A percentile compares a stretch with the other conserved stretches of the same genome.
Evolutionary conservation across 805 yeast genomes (phyloP).

Genomic region (Spathaspora arborariae): DNA sequence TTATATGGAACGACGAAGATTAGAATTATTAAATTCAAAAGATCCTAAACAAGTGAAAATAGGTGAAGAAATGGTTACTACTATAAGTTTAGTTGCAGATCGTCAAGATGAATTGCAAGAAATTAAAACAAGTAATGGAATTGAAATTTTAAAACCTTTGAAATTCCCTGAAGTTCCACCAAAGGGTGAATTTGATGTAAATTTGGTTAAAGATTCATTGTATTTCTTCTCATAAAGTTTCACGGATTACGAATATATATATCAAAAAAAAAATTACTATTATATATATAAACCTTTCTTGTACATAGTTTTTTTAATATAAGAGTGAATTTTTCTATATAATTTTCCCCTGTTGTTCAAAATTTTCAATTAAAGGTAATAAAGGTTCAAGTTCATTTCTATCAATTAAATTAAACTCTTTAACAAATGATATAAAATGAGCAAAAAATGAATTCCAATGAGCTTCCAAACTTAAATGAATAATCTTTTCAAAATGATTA

Average conservation of each 20-base stretch:
- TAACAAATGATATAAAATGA: slow-evolving; percentile 83
- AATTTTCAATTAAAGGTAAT: slow-evolving; percentile 65
- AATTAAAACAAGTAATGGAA: slow-evolving; percentile 15
- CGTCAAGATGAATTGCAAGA: slow-evolving; percentile 16
- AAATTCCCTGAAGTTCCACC: slow-evolving; percentile 68
- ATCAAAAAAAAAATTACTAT: neutral
- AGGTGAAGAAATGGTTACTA: slow-evolving; percentile 61
- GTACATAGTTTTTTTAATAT: neutral
- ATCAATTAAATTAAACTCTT: slow-evolving; percentile 80
- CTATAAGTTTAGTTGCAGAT: slow-evolving; percentile 54
- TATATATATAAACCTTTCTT: neutral
- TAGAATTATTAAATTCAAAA: slow-evolving; percentile 47
- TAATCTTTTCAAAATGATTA: slow-evolving; percentile 88
- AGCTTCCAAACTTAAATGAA: slow-evolving; percentile 91
- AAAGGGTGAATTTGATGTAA: slow-evolving; percentile 82
- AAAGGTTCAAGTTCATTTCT: slow-evolving; percentile 77
- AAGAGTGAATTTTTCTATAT: slow-evolving; percentile 17
- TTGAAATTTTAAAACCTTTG: slow-evolving; percentile 62
- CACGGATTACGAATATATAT: neutral
- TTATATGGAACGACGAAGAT: slow-evolving; percentile 62
- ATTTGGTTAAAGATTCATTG: slow-evolving; percentile 61
- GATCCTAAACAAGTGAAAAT: slow-evolving; percentile 45
- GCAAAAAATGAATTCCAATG: slow-evolving; percentile 98
- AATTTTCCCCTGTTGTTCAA: slow-evolving; percentile 86
- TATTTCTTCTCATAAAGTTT: slow-evolving; percentile 62